Percentiles rank a stretch among this genome's conserved stretches.
Evolutionary conservation across 1,284 basidiomycete genomes (phyloP).

Genomic region (Fistulinella cinereoalba): DNA sequence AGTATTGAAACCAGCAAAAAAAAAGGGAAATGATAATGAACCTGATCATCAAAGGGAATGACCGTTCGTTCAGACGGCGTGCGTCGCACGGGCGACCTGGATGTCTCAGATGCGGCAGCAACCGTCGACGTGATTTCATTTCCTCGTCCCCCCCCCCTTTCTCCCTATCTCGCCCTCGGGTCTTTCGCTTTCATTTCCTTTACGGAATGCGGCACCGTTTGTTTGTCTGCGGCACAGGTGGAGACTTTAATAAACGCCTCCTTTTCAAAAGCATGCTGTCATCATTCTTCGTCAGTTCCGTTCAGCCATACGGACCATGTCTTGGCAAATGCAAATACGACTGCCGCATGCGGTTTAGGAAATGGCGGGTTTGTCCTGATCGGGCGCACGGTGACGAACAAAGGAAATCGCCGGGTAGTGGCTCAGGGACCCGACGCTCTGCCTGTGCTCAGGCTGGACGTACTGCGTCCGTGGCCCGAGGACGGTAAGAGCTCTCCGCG

Average conservation of each 20-base stretch:
- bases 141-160: not conserved
- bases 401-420: too few relatives aligned
- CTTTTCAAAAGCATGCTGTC: slow-evolving; percentile 4
- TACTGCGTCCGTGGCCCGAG: too few relatives aligned
- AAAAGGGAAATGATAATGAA: not conserved
- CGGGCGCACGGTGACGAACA: too few relatives aligned
- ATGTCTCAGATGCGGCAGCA: not conserved
- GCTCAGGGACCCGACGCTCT: too few relatives aligned
- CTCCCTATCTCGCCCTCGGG: not conserved
- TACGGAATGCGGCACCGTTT: slow-evolving; percentile 1
- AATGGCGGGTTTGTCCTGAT: too few relatives aligned
- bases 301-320: slow-evolving; percentile 1
- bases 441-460: not conserved
- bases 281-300: slow-evolving; percentile 3
- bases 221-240: not conserved
- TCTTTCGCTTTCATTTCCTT: not conserved
- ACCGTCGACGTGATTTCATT: not conserved
- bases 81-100: not conserved
- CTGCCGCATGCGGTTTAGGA: slow-evolving; percentile 19
- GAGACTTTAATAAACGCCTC: not conserved
- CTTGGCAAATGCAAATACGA: slow-evolving; percentile 11
- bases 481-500: slow-evolving; percentile 25
- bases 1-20: not conserved
- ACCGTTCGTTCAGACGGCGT: not conserved
- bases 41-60: not conserved